A percentile compares a stretch with the other conserved stretches of the same genome.
Evolutionary conservation across 805 yeast species (phyloP).

Genomic region (Ogataea paradorogensis): DNA sequence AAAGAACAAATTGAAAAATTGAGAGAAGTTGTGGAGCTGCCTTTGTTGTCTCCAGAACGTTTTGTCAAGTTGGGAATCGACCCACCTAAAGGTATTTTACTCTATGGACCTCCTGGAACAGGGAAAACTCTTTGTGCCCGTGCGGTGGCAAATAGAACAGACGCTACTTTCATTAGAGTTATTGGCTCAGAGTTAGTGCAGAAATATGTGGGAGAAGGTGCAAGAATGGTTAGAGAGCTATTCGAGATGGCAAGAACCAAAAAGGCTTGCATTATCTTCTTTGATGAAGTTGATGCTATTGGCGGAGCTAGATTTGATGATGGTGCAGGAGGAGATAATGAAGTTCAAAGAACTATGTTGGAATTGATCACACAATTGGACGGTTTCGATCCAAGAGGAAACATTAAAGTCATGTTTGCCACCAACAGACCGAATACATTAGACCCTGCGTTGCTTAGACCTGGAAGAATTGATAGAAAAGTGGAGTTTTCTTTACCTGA

Average conservation of each 20-base stretch:
- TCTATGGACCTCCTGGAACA: conserved; percentile 98
- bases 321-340: conserved; percentile 99
- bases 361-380: conserved; percentile 96
- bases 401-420: conserved; percentile 98
- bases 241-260: conserved; percentile 99
- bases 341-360: conserved; percentile 98
- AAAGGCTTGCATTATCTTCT: conserved; percentile 96
- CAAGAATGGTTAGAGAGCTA: conserved; percentile 97
- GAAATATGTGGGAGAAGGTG: conserved; percentile 99
- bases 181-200: conserved; percentile 98
- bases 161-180: conserved; percentile 96
- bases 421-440: conserved; percentile 97
- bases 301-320: conserved; percentile 99
- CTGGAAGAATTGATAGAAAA: conserved; percentile 98
- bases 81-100: conserved; percentile 96
- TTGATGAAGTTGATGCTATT: conserved; percentile 98
- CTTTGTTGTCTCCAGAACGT: conserved; percentile 91
- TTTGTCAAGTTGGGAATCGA: conserved; percentile 96
- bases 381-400: conserved; percentile 98
- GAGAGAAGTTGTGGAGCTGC: conserved; percentile 94
- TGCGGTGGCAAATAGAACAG: conserved; percentile 98
- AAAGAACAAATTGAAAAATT: conserved; percentile 97
- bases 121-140: conserved; percentile 98
- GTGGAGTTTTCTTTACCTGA: conserved; percentile 97
- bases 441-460: conserved; percentile 96